phyloP scores from a whole-genome alignment of 176 grass and related monocot species.

The Thinopyrum elongatum region DNA sequence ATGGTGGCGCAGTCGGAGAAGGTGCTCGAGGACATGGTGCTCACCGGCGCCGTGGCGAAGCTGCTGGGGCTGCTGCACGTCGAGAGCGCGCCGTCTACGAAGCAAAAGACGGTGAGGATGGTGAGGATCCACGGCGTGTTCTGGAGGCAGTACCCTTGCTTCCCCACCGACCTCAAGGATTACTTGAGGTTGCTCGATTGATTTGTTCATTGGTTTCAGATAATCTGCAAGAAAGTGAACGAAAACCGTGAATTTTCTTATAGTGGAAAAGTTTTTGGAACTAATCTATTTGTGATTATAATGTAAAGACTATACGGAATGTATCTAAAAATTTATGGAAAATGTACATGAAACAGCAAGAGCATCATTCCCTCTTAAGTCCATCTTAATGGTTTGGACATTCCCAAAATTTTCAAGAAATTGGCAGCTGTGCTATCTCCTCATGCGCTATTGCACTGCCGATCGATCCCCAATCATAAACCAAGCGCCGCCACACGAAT shows the following conservation, averaged over 20 bases:
- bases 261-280: not conserved
- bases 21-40: constrained; percentile 72
- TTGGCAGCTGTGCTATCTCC: no score
- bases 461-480: no score
- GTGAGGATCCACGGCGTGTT: constrained; percentile 50
- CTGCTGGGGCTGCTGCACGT: constrained; percentile 71
- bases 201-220: constrained; percentile 9
- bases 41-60: constrained; percentile 61
- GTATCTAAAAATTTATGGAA: not conserved
- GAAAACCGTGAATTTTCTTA: constrained; percentile 18
- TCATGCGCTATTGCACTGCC: no score
- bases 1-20: constrained; percentile 52
- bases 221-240: constrained; percentile 1
- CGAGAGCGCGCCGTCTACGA: constrained; percentile 51
- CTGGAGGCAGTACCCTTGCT: constrained; percentile 76
- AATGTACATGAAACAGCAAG: not conserved
- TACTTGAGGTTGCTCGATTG: constrained; percentile 46
- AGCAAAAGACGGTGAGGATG: constrained; percentile 69
- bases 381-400: no score
- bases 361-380: not conserved
- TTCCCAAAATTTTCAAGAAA: no score
- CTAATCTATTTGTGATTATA: not conserved
- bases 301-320: not conserved
- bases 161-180: constrained; percentile 57
- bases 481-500: no score